Evolutionary conservation across 2,329 filamentous ascomycete species (phyloP), one percentile per base, ranked within the genome.

Genomic region (Penicillium italicum): DNA sequence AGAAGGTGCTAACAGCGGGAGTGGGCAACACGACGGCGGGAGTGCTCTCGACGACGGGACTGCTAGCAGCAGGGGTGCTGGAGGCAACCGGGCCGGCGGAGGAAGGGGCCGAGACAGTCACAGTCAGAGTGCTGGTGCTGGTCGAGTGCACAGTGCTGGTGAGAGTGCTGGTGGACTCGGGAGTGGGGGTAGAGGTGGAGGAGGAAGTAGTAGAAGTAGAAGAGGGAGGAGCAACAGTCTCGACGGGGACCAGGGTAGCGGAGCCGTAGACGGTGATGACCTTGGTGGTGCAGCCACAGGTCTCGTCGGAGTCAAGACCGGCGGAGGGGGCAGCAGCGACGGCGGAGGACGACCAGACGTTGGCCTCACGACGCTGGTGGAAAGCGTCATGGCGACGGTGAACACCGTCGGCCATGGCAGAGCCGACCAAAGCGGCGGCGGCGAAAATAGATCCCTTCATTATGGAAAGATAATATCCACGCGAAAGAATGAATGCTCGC

Each of bases 401-500:
- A 77, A 80, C 72, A 82, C 75, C 70, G 78, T 84, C 74, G 79
- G 86, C 77, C 59, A 77, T 75, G 77, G 80, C 74, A 53, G 78
- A 77, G 65, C 77, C 77, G 61, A 80, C 72, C 45, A 80, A 66
- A 56, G 76, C 76, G 58, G 78, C 79, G 59, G 77, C 79, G 62
- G 86, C 83, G 67, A 89, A 75, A 69, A 88, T 73, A 70, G 81
- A 80, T 70, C 81, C 85, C 87, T 89, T 94, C 90, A 94, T 94
- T 40, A 71, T 88, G 78, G 26, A 62, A 49, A 38, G 54, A 34
- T 42, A 49, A 50, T 18, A 52, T 55, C 59, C 58, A 49, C 59
- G 47, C 47, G 58, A 70, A 68, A 74, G 88, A 71, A 89, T 77
- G 86, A 90, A 80, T 85, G 87, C 84, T 89, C 89, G 89, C 89